phyloP scores from a whole-genome alignment of 164 flowering plant species.

The Chloranthus sessilifolius region DNA sequence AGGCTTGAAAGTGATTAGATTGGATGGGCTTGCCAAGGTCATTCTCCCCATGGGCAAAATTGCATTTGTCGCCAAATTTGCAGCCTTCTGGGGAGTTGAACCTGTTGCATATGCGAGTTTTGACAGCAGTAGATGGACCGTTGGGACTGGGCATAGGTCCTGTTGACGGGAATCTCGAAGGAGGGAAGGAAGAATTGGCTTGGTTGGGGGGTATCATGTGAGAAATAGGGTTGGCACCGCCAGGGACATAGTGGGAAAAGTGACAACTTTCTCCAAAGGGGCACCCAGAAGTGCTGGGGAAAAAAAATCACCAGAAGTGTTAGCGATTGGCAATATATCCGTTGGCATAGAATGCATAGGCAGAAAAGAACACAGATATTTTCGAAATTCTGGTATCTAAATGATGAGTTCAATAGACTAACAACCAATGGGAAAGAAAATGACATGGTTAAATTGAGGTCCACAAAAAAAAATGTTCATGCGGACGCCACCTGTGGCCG shows the following conservation, averaged over 20 bases:
- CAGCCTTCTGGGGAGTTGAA: slow-evolving; percentile 60
- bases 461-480: too few species aligned
- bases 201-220: slow-evolving; percentile 33
- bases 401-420: too few species aligned
- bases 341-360: too few species aligned
- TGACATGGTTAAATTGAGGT: too few species aligned
- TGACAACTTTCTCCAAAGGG: slow-evolving; percentile 92
- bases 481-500: too few species aligned
- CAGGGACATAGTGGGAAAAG: slow-evolving; percentile 79
- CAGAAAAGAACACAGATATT: too few species aligned
- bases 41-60: slow-evolving; percentile 71
- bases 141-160: slow-evolving; percentile 40
- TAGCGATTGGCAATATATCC: too few species aligned
- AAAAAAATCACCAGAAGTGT: too few species aligned
- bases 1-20: too few species aligned
- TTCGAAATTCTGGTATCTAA: too few species aligned
- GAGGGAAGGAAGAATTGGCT: slow-evolving; percentile 31
- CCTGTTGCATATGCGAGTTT: slow-evolving; percentile 54
- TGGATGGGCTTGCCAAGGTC: slow-evolving; percentile 55
- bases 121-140: slow-evolving; percentile 37
- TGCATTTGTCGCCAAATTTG: slow-evolving; percentile 72
- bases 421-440: too few species aligned
- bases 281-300: slow-evolving; percentile 85
- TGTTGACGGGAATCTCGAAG: slow-evolving; percentile 25
- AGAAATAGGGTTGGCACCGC: slow-evolving; percentile 64